Evolutionary conservation across 2,329 filamentous ascomycete species (phyloP).

Genomic region (Colletotrichum cordylinicola): DNA sequence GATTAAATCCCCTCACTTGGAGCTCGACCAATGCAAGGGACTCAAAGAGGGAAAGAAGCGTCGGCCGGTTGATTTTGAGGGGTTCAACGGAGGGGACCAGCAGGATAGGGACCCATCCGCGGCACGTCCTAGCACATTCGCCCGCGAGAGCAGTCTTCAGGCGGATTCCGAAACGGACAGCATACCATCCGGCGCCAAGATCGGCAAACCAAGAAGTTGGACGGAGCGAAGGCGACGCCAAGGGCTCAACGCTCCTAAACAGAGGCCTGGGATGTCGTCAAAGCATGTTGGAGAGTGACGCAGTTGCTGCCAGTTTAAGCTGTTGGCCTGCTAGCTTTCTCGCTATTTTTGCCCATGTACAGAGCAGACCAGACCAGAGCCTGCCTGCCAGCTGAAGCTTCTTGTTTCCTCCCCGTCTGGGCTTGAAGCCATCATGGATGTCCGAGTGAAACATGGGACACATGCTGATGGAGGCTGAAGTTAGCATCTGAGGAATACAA

Average conservation of each 20-base stretch:
- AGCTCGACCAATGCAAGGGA: neutral
- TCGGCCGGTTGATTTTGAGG: neutral
- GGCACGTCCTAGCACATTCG: neutral
- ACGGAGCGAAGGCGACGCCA: slow-evolving; percentile 9
- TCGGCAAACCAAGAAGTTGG: slow-evolving; percentile 18
- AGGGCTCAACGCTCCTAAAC: slow-evolving; percentile 1
- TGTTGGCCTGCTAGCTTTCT: neutral
- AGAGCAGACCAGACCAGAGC: neutral
- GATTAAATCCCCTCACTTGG: neutral
- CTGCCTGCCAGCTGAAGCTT: neutral
- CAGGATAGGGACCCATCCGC: neutral
- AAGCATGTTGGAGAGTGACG: slow-evolving; percentile 1
- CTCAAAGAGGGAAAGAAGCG: neutral
- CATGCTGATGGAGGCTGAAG: slow-evolving; percentile 15
- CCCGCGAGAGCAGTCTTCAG: neutral
- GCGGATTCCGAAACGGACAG: slow-evolving; percentile 7
- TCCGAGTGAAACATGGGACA: slow-evolving; percentile 12
- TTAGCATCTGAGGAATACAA: neutral
- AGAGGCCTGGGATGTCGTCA: neutral
- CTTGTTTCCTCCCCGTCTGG: neutral
- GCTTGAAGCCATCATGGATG: slow-evolving; percentile 12
- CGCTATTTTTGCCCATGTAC: neutral
- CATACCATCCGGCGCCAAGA: slow-evolving; percentile 17
- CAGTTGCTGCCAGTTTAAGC: neutral
- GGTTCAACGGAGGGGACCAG: neutral